Conservation (phyloP, 768 basidiomycete species). For the Termitomyces sp. region DNA sequence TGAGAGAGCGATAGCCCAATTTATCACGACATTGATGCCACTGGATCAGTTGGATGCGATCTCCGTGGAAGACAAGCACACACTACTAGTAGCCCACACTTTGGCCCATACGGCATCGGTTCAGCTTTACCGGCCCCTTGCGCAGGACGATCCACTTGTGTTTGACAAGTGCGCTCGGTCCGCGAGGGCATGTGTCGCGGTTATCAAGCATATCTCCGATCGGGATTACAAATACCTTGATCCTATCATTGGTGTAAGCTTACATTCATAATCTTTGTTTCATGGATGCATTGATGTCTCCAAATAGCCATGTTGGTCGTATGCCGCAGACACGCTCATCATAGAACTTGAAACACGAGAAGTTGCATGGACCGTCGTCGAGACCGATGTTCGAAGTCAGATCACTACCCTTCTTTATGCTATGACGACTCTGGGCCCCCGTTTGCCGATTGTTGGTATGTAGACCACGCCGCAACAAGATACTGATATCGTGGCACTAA, state of each 20-base stretch:
- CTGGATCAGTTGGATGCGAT: slow-evolving; percentile 60
- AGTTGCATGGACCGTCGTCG: slow-evolving; percentile 59
- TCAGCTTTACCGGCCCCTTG: slow-evolving; percentile 60
- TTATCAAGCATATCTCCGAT: slow-evolving; percentile 63
- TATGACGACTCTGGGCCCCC: slow-evolving; percentile 56
- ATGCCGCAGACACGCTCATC: slow-evolving; percentile 62
- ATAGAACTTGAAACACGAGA: slow-evolving; percentile 64
- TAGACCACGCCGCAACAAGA: not conserved
- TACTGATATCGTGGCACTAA: slow-evolving; percentile 1
- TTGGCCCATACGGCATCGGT: slow-evolving; percentile 66
- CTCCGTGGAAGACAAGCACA: slow-evolving; percentile 55
- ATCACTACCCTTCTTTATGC: slow-evolving; percentile 59
- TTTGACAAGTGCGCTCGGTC: slow-evolving; percentile 68
- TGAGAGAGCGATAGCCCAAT: slow-evolving; percentile 63
- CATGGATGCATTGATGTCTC: slow-evolving; percentile 10
- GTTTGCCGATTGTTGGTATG: slow-evolving; percentile 57
- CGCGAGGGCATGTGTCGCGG: slow-evolving; percentile 54
- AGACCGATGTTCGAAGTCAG: slow-evolving; percentile 60
- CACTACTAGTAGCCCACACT: slow-evolving; percentile 58
- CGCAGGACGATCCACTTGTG: slow-evolving; percentile 53
- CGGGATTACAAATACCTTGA: slow-evolving; percentile 71
- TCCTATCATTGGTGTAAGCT: slow-evolving; percentile 70
- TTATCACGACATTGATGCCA: slow-evolving; percentile 61
- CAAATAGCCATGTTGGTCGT: slow-evolving; percentile 67
- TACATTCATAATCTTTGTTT: not conserved